Percentiles rank a stretch among this genome's conserved stretches.
Conservation (phyloP, 2,329 filamentous ascomycete genomes). For the Cladorrhinum sp. region DNA sequence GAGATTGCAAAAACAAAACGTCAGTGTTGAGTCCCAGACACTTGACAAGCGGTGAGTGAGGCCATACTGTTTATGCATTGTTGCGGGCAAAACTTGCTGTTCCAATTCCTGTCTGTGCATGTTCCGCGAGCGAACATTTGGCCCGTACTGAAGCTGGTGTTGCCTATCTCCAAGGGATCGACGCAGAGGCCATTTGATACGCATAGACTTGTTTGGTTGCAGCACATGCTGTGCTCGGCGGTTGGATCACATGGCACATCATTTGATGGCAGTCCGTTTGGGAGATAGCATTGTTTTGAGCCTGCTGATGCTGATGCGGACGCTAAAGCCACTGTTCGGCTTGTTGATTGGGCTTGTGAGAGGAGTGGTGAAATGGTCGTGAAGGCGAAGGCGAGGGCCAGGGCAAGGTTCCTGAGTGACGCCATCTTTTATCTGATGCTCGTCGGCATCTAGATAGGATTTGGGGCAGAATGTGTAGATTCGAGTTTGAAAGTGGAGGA, state of each 20-base stretch:
- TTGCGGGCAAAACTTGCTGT: not conserved
- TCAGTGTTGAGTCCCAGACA: not conserved
- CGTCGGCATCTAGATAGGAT: not conserved
- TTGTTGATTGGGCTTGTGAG: not conserved
- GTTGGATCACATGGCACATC: not conserved
- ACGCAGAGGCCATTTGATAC: not conserved
- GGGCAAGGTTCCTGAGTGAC: not conserved
- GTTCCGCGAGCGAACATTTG: not conserved
- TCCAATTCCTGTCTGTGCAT: not conserved
- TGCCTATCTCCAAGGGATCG: not conserved
- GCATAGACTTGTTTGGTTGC: not conserved
- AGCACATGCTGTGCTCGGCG: not conserved
- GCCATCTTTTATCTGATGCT: not conserved
- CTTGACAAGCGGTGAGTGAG: not conserved
- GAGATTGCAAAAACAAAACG: not conserved
- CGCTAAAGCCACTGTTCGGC: not conserved
- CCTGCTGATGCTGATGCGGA: not conserved
- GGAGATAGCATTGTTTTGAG: not conserved
- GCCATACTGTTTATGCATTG: not conserved
- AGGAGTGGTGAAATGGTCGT: not conserved
- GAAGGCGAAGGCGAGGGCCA: not conserved
- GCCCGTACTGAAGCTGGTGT: not conserved
- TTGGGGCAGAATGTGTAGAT: too few relatives aligned
- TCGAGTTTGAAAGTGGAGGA: too few relatives aligned
- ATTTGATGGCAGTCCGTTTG: not conserved